A percentile compares a stretch with the other conserved stretches of the same genome.
Conservation (phyloP, 257 asterid species). For the Echites panduratus region DNA sequence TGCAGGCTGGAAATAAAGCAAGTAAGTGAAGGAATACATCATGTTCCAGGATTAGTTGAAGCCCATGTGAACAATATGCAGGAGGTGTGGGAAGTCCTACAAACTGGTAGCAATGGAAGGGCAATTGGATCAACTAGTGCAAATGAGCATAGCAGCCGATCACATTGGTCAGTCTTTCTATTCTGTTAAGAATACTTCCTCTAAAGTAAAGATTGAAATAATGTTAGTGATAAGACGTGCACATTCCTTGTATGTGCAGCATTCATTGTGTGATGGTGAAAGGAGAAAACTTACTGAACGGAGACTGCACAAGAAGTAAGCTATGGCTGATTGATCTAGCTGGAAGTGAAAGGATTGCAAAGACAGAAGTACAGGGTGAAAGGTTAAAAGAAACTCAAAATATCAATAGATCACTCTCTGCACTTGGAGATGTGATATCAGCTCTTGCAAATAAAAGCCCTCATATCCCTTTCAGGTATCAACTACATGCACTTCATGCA, state of each 20-base stretch:
- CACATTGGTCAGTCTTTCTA: slow-evolving; percentile 64
- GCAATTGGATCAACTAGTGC: slow-evolving; percentile 86
- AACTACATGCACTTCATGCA: background rate
- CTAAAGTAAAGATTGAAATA: background rate
- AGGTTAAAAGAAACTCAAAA: slow-evolving; percentile 89
- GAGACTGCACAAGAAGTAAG: slow-evolving; percentile 91
- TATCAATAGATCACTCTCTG: slow-evolving; percentile 86
- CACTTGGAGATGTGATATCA: slow-evolving; percentile 94
- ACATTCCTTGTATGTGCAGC: slow-evolving; percentile 33
- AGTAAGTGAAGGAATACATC: slow-evolving; percentile 86
- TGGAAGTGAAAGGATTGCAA: slow-evolving; percentile 93
- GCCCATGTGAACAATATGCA: slow-evolving; percentile 65
- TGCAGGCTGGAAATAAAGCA: slow-evolving; percentile 89
- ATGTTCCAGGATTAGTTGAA: slow-evolving; percentile 88
- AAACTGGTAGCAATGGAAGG: slow-evolving; percentile 75
- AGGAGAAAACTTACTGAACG: slow-evolving; percentile 73
- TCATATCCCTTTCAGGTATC: slow-evolving; percentile 84
- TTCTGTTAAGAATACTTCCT: background rate
- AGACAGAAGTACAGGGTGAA: slow-evolving; percentile 90
- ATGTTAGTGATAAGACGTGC: slow-evolving; percentile 12
- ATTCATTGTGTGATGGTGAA: slow-evolving; percentile 95
- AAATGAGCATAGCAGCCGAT: slow-evolving; percentile 95
- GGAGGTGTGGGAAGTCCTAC: slow-evolving; percentile 91
- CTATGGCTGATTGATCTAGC: slow-evolving; percentile 92
- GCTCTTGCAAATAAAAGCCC: slow-evolving; percentile 86